Evolutionary conservation across 192 early-diverging fungal species (phyloP).

Genomic region (Coemansia sp.): DNA sequence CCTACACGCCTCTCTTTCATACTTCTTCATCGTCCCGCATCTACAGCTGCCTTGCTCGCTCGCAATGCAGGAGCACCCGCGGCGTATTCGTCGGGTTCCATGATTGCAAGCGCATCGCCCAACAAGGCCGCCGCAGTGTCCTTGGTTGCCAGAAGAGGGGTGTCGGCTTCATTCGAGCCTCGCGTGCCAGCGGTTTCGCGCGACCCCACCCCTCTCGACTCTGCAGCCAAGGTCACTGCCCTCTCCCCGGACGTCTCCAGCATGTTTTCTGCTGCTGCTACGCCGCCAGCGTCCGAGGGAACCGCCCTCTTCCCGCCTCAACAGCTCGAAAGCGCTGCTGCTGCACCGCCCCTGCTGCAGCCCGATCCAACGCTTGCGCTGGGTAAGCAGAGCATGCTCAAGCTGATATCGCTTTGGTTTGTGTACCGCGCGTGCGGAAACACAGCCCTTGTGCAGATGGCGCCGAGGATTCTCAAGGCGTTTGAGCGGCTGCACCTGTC

Average conservation of each 20-base stretch:
- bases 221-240: slow-evolving; percentile 5
- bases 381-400: slow-evolving; percentile 30
- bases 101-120: background rate
- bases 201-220: background rate
- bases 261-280: too few species aligned
- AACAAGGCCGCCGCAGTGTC: slow-evolving; percentile 24
- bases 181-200: slow-evolving; percentile 16
- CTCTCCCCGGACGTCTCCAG: background rate
- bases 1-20: slow-evolving; percentile 32
- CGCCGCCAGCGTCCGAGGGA: background rate
- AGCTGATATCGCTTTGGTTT: slow-evolving; percentile 40
- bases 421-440: slow-evolving; percentile 46
- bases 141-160: slow-evolving; percentile 16
- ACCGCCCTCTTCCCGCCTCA: background rate
- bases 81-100: slow-evolving; percentile 23
- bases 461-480: slow-evolving; percentile 29
- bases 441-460: slow-evolving; percentile 34
- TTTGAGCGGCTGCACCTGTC: slow-evolving; percentile 35
- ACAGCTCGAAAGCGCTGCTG: background rate
- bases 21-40: slow-evolving; percentile 11
- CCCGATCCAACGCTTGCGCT: slow-evolving; percentile 48
- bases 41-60: slow-evolving; percentile 24
- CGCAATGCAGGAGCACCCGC: slow-evolving; percentile 26
- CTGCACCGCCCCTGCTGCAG: slow-evolving; percentile 22
- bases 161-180: slow-evolving; percentile 19